These are phyloP conservation scores for Metschnikowia baotianmanensis DNA, from an alignment of 805 yeast species.

Conservation along the genomic window DNA sequence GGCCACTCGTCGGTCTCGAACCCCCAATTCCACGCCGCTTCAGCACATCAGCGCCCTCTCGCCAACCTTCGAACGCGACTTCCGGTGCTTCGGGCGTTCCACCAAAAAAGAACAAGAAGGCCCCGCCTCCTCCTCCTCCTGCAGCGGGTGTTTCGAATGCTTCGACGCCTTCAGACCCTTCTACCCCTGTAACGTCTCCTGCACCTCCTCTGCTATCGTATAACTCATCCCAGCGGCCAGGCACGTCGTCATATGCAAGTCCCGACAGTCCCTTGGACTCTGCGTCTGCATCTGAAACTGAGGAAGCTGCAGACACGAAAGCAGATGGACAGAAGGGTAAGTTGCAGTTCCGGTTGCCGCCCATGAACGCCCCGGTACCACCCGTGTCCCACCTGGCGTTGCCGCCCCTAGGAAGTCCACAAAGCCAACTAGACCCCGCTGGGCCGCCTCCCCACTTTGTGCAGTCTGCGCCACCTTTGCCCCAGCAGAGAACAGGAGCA, in stretches of 20 bases:
- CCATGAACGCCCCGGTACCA: conserved; percentile 10
- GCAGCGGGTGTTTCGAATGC: too few relatives aligned
- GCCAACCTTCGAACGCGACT: background rate
- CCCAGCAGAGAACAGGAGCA: conserved; percentile 13
- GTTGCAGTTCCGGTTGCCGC: conserved; percentile 14
- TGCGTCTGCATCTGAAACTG: conserved; percentile 1
- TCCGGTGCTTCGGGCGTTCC: conserved; percentile 1
- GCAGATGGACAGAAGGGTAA: conserved; percentile 1
- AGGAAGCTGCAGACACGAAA: background rate
- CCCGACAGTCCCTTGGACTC: background rate
- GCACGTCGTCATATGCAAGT: background rate
- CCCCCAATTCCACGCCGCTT: conserved; percentile 71
- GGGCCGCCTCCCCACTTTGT: conserved; percentile 3
- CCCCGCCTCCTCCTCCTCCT: conserved; percentile 21
- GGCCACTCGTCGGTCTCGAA: conserved; percentile 77
- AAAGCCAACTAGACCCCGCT: background rate
- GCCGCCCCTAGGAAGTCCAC: background rate
- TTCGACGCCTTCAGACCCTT: too few relatives aligned
- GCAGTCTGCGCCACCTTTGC: conserved; percentile 10
- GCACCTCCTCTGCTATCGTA: conserved; percentile 7
- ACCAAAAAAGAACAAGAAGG: conserved; percentile 14
- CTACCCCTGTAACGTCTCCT: conserved; percentile 4
- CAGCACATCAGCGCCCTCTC: conserved; percentile 1
- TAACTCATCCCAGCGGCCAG: background rate
- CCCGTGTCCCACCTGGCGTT: conserved; percentile 5